Conservation (phyloP, 176 grass and related monocot species). For the Oryza punctata region DNA sequence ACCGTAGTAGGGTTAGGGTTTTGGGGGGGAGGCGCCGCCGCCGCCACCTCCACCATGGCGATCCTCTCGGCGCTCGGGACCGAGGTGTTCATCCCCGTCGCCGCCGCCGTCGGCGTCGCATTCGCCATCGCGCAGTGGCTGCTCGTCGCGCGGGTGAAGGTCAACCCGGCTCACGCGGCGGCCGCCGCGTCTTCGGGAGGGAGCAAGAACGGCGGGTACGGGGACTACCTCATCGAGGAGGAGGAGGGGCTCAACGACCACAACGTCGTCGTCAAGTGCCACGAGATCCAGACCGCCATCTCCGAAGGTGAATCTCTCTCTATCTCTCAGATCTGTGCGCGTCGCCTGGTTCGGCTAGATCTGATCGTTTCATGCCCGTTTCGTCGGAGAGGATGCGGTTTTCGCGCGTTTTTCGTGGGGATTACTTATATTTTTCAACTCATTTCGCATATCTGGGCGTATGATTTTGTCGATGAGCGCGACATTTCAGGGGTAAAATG, state of each 20-base stretch:
- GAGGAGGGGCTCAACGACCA: slow-evolving; percentile 95
- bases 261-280: slow-evolving; percentile 89
- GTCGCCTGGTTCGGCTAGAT: slow-evolving; percentile 30
- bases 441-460: background rate
- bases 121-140: slow-evolving; percentile 83
- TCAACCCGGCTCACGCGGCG: slow-evolving; percentile 56
- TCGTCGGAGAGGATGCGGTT: background rate
- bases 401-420: background rate
- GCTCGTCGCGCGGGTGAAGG: slow-evolving; percentile 68
- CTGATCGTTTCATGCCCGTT: slow-evolving; percentile 11
- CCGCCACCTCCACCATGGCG: slow-evolving; percentile 52
- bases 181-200: background rate
- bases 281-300: slow-evolving; percentile 85
- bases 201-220: slow-evolving; percentile 62
- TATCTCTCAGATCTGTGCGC: slow-evolving; percentile 38
- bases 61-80: slow-evolving; percentile 62
- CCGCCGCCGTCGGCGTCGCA: slow-evolving; percentile 61
- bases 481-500: background rate
- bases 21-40: background rate
- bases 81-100: slow-evolving; percentile 70
- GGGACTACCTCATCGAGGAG: slow-evolving; percentile 84
- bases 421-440: background rate
- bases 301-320: slow-evolving; percentile 63
- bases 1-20: slow-evolving; percentile 43
- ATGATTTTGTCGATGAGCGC: background rate